Evolutionary conservation across 441 rosid species (phyloP), one percentile per base, ranked within the genome.

Genomic region (Adansonia madagascariensis): DNA sequence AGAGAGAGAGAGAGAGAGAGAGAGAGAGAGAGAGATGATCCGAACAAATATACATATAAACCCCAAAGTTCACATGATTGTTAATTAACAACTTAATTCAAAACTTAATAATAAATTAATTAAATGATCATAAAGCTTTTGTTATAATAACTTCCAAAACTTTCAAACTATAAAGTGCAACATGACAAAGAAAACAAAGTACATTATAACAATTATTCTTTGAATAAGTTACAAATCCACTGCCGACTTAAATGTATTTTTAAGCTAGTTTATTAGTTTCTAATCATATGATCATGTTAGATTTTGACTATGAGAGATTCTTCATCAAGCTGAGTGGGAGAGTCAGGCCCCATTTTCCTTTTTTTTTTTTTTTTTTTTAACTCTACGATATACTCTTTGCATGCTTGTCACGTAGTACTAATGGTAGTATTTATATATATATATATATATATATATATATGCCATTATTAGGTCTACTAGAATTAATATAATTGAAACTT

Each of bases 401-500:
- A 83, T 87, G 86, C 89, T 74, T 62, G 74, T 81, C 85, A 81
- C 85, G 86, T 85, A 78, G 85, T 85, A 78, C 79, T 61, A 80
- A 74, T 67, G 31, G 27, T 60, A 27, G 64, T 60, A 56, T 53
- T 52, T 75, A 69, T 60, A 60, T 60, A 24, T 60, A 14, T 15
- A 27, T 27, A 27, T 27, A 27, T 27, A 27, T 27, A 27, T 27
- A 27, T 60, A 22, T 10, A 60, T 62, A 75, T 81, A 85, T 80
- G 84, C 39, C 53, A 85, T 84, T 55, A 86, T 82, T 81, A 81
- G 73, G 77, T 74, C 86, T 82, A 82, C 63, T 55, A n/a, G 4
- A 53, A 67, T 77, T 41, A 73, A 75, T 22, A 9, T 44, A 66
- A 9, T 44, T 44, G 3, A 44, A 18, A 24, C 24, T 24, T 24